phyloP scores from a whole-genome alignment of 192 early-diverging fungal species.

The Phycomyces blakesleeanus region DNA sequence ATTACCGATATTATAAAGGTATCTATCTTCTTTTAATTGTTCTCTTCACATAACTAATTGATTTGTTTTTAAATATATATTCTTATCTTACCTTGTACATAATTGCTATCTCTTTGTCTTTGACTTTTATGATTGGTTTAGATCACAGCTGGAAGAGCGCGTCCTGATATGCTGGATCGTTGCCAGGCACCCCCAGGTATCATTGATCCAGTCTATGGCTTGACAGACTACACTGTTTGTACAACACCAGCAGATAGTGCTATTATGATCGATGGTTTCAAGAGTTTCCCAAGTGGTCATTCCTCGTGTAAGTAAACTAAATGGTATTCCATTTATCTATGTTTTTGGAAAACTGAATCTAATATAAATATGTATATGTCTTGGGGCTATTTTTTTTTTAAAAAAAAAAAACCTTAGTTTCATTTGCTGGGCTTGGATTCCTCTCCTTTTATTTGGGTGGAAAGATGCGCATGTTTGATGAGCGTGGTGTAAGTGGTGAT shows the following conservation, averaged over 20 bases:
- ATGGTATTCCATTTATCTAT: too few relatives aligned
- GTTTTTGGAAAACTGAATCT: too few relatives aligned
- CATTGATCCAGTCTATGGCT: conserved; percentile 50
- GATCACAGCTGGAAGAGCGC: conserved; percentile 47
- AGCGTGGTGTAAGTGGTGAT: conserved; percentile 43
- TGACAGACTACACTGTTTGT: conserved; percentile 58
- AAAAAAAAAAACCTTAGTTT: conserved; percentile 45
- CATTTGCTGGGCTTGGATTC: conserved; percentile 71
- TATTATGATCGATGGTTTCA: conserved; percentile 72
- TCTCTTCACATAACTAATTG: too few relatives aligned
- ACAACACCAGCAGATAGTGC: conserved; percentile 39
- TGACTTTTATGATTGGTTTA: not conserved
- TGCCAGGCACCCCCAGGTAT: conserved; percentile 36
- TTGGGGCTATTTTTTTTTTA: too few relatives aligned
- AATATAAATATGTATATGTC: too few relatives aligned
- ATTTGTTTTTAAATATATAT: too few relatives aligned
- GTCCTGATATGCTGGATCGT: conserved; percentile 51
- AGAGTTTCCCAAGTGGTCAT: conserved; percentile 88
- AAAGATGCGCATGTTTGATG: conserved; percentile 69
- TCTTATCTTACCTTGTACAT: too few relatives aligned
- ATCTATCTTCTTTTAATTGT: too few relatives aligned
- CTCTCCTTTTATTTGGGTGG: conserved; percentile 68
- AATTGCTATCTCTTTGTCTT: too few relatives aligned
- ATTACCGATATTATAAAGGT: conserved; percentile 48
- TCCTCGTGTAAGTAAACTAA: conserved; percentile 55